These are phyloP conservation scores for Kondoa subrosea DNA, from an alignment of 768 basidiomycete species.

Conservation along the genomic window DNA sequence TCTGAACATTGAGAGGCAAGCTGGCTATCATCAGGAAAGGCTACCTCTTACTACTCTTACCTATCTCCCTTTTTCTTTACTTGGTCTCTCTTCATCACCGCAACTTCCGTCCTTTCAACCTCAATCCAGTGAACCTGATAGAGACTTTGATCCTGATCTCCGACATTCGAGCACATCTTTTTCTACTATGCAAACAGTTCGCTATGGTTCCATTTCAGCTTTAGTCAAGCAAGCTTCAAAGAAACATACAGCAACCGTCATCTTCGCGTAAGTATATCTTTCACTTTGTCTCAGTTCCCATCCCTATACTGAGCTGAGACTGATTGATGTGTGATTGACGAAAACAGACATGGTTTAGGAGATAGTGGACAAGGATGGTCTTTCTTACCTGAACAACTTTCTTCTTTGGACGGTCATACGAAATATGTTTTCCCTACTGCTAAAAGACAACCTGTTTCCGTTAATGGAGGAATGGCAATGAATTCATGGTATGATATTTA, in stretches of 20 bases:
- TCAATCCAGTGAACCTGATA: neutral
- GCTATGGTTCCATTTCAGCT: neutral
- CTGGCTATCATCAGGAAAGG: neutral
- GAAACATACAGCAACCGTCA: slow-evolving; percentile 17
- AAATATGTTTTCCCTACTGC: slow-evolving; percentile 18
- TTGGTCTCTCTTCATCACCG: neutral
- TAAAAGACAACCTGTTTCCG: slow-evolving; percentile 10
- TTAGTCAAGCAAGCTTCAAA: slow-evolving; percentile 7
- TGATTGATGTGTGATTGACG: too few relatives aligned
- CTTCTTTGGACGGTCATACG: neutral
- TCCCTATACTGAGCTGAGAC: neutral
- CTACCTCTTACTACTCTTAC: neutral
- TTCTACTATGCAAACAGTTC: too few relatives aligned
- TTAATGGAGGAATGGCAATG: slow-evolving; percentile 16
- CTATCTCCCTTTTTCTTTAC: neutral
- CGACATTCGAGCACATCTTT: too few relatives aligned
- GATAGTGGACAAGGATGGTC: slow-evolving; percentile 9
- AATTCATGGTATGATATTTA: slow-evolving; percentile 11
- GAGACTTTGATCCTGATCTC: too few relatives aligned
- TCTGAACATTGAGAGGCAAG: too few relatives aligned
- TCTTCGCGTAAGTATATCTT: slow-evolving; percentile 10
- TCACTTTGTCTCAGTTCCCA: neutral
- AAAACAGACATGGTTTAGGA: slow-evolving; percentile 12
- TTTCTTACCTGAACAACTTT: slow-evolving; percentile 17
- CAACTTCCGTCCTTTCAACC: neutral